phyloP scores from a whole-genome alignment of 139 green algal species.

The Coccomyxa sp. region DNA sequence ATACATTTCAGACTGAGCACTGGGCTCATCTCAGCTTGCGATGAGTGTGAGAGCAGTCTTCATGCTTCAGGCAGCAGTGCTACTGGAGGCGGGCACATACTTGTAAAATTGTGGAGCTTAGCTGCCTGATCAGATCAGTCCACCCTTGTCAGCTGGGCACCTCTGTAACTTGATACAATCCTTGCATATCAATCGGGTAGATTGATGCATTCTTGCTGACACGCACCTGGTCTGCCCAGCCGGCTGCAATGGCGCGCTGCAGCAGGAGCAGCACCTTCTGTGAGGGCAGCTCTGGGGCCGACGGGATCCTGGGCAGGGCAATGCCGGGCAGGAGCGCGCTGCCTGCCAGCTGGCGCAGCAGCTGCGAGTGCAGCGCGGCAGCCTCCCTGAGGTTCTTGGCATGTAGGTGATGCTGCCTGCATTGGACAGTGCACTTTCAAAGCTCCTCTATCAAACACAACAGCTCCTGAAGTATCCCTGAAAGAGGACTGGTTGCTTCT shows the following conservation, averaged over 20 bases:
- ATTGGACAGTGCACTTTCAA: background rate
- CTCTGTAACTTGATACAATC: background rate
- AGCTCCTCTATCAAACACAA: background rate
- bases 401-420: slow-evolving; percentile 64
- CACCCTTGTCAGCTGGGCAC: background rate
- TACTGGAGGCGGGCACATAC: too few species aligned
- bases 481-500: background rate
- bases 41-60: background rate
- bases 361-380: slow-evolving; percentile 58
- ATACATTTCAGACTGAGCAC: background rate
- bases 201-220: background rate
- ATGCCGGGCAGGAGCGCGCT: too few species aligned
- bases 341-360: slow-evolving; percentile 20
- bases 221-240: slow-evolving; percentile 83
- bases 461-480: background rate
- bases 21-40: background rate
- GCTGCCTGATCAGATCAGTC: too few species aligned
- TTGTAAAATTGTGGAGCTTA: too few species aligned
- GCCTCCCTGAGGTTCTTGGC: slow-evolving; percentile 68
- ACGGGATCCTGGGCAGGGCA: background rate
- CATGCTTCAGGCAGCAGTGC: background rate
- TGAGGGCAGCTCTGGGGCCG: slow-evolving; percentile 6
- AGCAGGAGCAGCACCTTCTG: slow-evolving; percentile 42
- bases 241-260: slow-evolving; percentile 61
- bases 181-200: background rate